These are phyloP conservation scores for Candida xiaguanensis DNA, from an alignment of 805 yeast species.

Conservation along the genomic window DNA sequence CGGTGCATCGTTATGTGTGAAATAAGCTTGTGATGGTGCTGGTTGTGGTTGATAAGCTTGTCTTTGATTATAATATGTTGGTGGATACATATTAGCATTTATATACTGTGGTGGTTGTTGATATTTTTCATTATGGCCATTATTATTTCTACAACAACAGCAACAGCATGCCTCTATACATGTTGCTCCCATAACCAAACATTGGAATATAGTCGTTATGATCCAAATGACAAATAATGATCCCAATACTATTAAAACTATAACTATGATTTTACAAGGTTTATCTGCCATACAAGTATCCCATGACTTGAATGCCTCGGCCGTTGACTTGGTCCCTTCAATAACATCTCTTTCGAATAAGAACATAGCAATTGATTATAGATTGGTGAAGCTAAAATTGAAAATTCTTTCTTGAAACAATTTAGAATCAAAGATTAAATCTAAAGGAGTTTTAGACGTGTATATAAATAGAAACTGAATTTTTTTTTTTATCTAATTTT, in stretches of 20 bases:
- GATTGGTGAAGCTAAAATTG: background rate
- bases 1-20: conserved; percentile 5
- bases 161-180: conserved; percentile 45
- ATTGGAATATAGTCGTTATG: conserved; percentile 49
- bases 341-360: conserved; percentile 11
- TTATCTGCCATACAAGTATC: conserved; percentile 76
- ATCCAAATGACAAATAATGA: conserved; percentile 54
- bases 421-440: no score
- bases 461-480: no score
- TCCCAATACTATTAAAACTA: conserved; percentile 65
- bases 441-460: no score
- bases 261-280: conserved; percentile 72
- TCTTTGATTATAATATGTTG: conserved; percentile 13
- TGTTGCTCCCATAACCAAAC: conserved; percentile 50
- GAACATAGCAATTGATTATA: background rate
- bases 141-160: conserved; percentile 41
- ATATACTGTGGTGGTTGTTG: conserved; percentile 15
- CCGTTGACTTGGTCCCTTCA: conserved; percentile 23
- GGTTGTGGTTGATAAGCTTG: conserved; percentile 9
- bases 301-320: conserved; percentile 63
- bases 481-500: no score
- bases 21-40: conserved; percentile 11
- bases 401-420: no score
- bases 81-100: conserved; percentile 35
- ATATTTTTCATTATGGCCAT: conserved; percentile 10